Percentiles rank a stretch among this genome's conserved stretches.
These are phyloP conservation scores for Stephania cephalantha DNA, from an alignment of 164 flowering plant species.

Conservation along the genomic window DNA sequence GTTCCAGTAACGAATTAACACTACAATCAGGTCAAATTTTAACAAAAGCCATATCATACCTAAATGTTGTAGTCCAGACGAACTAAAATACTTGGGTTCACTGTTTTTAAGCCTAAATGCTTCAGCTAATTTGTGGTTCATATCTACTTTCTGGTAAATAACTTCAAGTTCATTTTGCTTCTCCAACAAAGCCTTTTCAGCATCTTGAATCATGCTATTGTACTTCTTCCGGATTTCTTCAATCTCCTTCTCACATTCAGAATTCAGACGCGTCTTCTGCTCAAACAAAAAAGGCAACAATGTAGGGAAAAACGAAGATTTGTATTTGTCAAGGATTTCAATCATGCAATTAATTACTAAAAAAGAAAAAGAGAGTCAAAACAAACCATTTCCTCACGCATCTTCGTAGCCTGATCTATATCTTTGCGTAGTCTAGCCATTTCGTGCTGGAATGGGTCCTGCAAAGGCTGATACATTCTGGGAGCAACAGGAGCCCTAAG, in stretches of 20 bases:
- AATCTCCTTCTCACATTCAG: constrained; percentile 65
- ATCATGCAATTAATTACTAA: background rate
- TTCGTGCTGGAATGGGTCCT: constrained; percentile 63
- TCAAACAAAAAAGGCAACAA: constrained; percentile 4
- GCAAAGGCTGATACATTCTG: constrained; percentile 11
- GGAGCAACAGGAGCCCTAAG: constrained; percentile 20
- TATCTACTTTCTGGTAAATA: constrained; percentile 30
- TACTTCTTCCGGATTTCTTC: constrained; percentile 57
- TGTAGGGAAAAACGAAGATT: constrained; percentile 1
- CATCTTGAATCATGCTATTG: constrained; percentile 34
- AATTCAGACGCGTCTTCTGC: constrained; percentile 49
- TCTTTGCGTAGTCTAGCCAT: constrained; percentile 44
- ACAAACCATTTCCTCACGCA: constrained; percentile 54
- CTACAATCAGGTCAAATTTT: background rate
- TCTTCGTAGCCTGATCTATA: constrained; percentile 29
- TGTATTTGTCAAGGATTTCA: background rate
- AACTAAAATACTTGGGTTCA: constrained; percentile 23
- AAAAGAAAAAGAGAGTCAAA: background rate
- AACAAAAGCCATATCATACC: background rate
- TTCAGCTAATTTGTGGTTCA: constrained; percentile 55
- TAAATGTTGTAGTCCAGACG: constrained; percentile 9
- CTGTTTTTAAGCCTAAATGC: constrained; percentile 44
- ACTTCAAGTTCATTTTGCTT: constrained; percentile 37
- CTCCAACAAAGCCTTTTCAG: constrained; percentile 33
- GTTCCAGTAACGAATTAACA: background rate